Percentiles rank a stretch among this genome's conserved stretches.
Conservation (phyloP, 768 basidiomycete species). For the Hypholoma fasciculare region DNA sequence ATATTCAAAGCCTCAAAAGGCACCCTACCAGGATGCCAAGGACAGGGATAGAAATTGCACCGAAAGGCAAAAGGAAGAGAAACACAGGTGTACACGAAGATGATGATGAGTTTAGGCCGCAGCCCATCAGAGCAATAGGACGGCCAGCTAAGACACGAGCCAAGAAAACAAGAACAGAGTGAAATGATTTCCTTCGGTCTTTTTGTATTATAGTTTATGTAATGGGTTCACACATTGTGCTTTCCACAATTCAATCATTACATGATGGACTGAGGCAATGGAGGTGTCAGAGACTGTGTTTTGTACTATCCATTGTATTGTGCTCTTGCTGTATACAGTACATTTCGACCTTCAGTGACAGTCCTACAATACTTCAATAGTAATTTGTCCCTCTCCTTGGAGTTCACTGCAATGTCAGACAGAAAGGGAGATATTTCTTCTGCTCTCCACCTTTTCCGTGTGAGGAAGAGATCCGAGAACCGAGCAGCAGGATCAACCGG, state of each 20-base stretch:
- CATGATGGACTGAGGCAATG: neutral
- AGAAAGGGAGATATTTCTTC: constrained; percentile 86
- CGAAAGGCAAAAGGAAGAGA: constrained; percentile 30
- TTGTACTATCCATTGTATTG: constrained; percentile 49
- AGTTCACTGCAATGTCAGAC: constrained; percentile 76
- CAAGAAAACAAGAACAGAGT: constrained; percentile 26
- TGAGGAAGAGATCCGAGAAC: constrained; percentile 88
- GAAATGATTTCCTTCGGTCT: neutral
- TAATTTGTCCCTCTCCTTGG: constrained; percentile 86
- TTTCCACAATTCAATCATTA: neutral
- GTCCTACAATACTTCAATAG: constrained; percentile 85
- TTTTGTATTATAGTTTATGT: neutral
- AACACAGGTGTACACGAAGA: constrained; percentile 29
- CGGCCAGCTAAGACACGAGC: constrained; percentile 42
- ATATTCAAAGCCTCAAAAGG: constrained; percentile 38
- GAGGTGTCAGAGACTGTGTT: neutral
- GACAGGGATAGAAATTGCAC: constrained; percentile 3
- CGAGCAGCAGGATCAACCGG: constrained; percentile 78
- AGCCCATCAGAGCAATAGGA: constrained; percentile 39
- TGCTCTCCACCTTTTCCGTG: constrained; percentile 70
- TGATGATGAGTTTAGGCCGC: constrained; percentile 50
- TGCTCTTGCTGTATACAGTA: constrained; percentile 75
- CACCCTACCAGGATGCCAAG: constrained; percentile 28
- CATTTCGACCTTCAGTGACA: constrained; percentile 63
- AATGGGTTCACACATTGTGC: neutral